Evolutionary conservation across 2,329 filamentous ascomycete genomes (phyloP).

Genomic region (Catunica adiposa): DNA sequence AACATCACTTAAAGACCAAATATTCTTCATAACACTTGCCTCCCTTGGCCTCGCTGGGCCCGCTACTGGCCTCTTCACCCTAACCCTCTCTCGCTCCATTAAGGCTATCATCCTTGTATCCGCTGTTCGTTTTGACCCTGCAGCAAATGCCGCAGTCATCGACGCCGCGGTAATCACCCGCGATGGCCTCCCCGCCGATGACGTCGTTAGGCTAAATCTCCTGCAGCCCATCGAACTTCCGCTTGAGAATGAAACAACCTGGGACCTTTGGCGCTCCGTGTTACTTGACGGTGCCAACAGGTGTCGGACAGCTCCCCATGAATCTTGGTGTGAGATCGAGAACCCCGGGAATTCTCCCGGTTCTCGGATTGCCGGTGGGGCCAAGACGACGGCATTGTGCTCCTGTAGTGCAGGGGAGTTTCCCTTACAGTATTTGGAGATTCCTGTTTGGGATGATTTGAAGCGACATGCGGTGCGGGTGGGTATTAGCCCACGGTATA

Average conservation of each 20-base stretch:
- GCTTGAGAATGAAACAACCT: conserved; percentile 35
- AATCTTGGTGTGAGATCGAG: conserved; percentile 14
- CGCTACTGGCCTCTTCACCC: conserved; percentile 23
- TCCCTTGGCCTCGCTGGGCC: conserved; percentile 29
- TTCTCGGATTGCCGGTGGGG: neutral
- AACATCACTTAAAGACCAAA: conserved; percentile 11
- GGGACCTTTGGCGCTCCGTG: conserved; percentile 33
- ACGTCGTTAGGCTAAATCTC: conserved; percentile 24
- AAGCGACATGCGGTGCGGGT: neutral
- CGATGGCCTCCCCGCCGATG: conserved; percentile 24
- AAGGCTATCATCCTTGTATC: conserved; percentile 23
- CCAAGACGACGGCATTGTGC: neutral
- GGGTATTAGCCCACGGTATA: neutral
- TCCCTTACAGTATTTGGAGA: neutral
- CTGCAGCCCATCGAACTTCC: conserved; percentile 23
- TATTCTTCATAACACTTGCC: conserved; percentile 32
- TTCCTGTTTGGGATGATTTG: neutral
- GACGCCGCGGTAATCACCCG: conserved; percentile 33
- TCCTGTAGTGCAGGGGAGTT: neutral
- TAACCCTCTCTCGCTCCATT: neutral
- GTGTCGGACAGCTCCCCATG: conserved; percentile 32
- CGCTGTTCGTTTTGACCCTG: conserved; percentile 28
- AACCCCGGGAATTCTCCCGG: conserved; percentile 29
- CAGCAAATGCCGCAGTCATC: conserved; percentile 26
- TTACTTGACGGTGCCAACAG: conserved; percentile 31